phyloP scores from a whole-genome alignment of 345 rosid genomes.

The Dimocarpus longan region DNA sequence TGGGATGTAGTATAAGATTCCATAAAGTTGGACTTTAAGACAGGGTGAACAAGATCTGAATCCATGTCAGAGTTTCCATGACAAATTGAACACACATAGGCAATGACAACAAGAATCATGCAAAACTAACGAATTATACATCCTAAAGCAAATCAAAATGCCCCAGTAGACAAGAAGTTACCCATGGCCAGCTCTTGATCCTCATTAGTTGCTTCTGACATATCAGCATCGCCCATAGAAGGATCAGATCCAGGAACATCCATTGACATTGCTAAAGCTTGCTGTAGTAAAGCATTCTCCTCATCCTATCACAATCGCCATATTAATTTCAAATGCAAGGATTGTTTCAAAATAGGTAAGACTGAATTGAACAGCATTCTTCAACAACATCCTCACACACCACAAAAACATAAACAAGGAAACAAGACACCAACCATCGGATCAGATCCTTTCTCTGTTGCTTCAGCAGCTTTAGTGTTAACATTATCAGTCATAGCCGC shows the following conservation, averaged over 20 bases:
- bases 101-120: not conserved
- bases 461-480: constrained; percentile 31
- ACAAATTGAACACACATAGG: not conserved
- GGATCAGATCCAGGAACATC: constrained; percentile 37
- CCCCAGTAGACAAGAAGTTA: constrained; percentile 24
- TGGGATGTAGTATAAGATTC: not conserved
- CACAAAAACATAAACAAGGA: not conserved
- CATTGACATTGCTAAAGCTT: constrained; percentile 73
- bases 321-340: constrained; percentile 5
- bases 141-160: not conserved
- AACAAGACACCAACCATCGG: constrained; percentile 47
- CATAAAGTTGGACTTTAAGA: not conserved
- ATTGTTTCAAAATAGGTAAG: not conserved
- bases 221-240: constrained; percentile 53
- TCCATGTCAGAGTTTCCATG: not conserved
- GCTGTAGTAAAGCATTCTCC: constrained; percentile 55
- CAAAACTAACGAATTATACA: not conserved
- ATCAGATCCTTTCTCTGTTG: constrained; percentile 44
- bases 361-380: not conserved
- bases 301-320: constrained; percentile 45
- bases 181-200: constrained; percentile 74
- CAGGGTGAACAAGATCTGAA: not conserved
- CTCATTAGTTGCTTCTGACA: constrained; percentile 59
- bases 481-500: constrained; percentile 32
- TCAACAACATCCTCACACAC: not conserved